Base-by-base conservation (phyloP, 352 stramenopile species). In the Thraustochytrium sp. region DNA sequence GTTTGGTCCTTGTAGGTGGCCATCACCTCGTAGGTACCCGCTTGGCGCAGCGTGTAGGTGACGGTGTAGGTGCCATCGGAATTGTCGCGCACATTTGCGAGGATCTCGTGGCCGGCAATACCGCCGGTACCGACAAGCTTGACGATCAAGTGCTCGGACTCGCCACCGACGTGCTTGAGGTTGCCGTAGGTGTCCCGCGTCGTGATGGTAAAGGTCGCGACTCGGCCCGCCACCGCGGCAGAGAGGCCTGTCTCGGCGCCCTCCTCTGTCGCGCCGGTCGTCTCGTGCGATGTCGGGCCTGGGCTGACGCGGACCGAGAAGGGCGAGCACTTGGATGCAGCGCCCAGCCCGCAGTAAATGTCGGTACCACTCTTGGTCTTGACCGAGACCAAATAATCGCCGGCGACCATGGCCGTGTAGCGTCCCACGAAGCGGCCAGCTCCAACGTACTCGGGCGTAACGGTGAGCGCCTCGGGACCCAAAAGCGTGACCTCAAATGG, bases 161-260 rank as follows among this genome's bases (percentile, higher is more conserved):
- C 93, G 26, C 89, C 74, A 29, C 88, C 88, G 56, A 85, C 48
- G 84, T 87, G 36, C 31, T 87, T 87, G 82, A 92, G 90, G 82
- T 99, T 99, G 1, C 89, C 89, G 86, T 97, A 98, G 0, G 93
- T 94, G 86, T 99, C 96, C 44, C 96, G 95, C 2, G 95, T 90
- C 84, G 98, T 86, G 63, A 98, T 96, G n/a, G 92, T 95, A 84
- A 98, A 96, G 84, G 94, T 96, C 4, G 92, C 92, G 11, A 93
- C 92, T 13, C 93, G 89, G 3, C 96, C 96, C 16, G 94, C 94
- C 5, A 97, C 88, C 0, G 90, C 87, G 29, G 89, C 89, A 34
- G 92, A 92, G 0, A 86, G 88, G 0, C 89, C 87, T 3, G 86
- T 86, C 16, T 92, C n/a, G n/a, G n/a, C n/a, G n/a, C n/a, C n/a